A percentile compares a stretch with the other conserved stretches of the same genome.
Evolutionary conservation across 2,329 filamentous ascomycete species (phyloP).

Genomic region (Aspergillus costaricaensis): DNA sequence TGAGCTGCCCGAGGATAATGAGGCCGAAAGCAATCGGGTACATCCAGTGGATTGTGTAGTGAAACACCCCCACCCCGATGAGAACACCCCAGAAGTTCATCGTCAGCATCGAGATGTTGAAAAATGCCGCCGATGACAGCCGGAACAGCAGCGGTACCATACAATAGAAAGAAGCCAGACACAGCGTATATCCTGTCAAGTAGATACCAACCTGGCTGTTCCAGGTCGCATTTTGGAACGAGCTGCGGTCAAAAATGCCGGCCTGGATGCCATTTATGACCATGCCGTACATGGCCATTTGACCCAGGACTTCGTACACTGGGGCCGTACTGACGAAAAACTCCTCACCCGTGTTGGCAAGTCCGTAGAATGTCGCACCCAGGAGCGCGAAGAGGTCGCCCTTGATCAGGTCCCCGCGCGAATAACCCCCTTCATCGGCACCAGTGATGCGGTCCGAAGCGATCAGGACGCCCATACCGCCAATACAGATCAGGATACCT

Average conservation of each 20-base stretch:
- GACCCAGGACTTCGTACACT: slow-evolving; percentile 89
- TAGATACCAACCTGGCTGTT: slow-evolving; percentile 73
- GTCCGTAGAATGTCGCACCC: slow-evolving; percentile 86
- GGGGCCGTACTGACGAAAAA: slow-evolving; percentile 86
- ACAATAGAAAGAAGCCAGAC: slow-evolving; percentile 81
- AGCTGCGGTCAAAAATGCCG: slow-evolving; percentile 82
- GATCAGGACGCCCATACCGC: slow-evolving; percentile 84
- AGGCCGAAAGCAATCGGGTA: slow-evolving; percentile 95
- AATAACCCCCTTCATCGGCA: slow-evolving; percentile 64
- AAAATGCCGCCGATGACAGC: slow-evolving; percentile 88
- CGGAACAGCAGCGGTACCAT: slow-evolving; percentile 85
- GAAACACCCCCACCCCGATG: slow-evolving; percentile 86
- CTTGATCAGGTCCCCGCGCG: slow-evolving; percentile 70
- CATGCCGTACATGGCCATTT: slow-evolving; percentile 84
- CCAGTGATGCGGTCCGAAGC: slow-evolving; percentile 82
- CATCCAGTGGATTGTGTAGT: slow-evolving; percentile 77
- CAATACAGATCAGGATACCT: slow-evolving; percentile 88
- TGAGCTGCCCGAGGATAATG: slow-evolving; percentile 80
- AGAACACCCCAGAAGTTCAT: slow-evolving; percentile 97
- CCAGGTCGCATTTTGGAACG: slow-evolving; percentile 68
- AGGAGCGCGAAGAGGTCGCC: slow-evolving; percentile 90
- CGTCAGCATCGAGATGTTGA: slow-evolving; percentile 92
- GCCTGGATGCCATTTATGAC: slow-evolving; percentile 90
- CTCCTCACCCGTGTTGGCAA: slow-evolving; percentile 90
- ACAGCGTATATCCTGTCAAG: slow-evolving; percentile 84